Base-by-base conservation (phyloP, 1,284 basidiomycete species). In the Inonotus obliquus region DNA sequence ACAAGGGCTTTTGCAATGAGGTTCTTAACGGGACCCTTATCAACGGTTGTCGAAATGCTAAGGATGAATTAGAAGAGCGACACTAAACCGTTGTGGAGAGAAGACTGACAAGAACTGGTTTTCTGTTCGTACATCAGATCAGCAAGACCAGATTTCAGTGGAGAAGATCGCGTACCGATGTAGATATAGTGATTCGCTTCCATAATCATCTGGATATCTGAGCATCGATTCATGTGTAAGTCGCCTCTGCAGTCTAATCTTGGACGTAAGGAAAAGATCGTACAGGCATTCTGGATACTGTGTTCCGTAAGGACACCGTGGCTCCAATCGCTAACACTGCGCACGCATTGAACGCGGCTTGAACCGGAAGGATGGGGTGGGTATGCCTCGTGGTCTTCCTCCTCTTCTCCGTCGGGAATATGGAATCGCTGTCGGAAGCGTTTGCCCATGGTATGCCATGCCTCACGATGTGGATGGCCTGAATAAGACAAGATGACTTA, bases 321-420 rank as follows among this genome's bases (percentile, higher is more conserved):
- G 70, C 89, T 92, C 94, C 94, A 97, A 74, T 97, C 94, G 2
- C 81, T 86, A 17, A 94, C 89, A 65, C 91, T 93, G 57, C 94
- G 82, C 35, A 92, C 79, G 19, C 83, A 91, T 74, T 95, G 92
- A 17, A 94, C 87, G 27, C 77, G 77, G 67, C 86, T 87, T 9
- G 76, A 78, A 1, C 80, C 79, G 17, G 81, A 75, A 10, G 76
- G 75, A 0, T 78, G 73, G 4, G 71, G 72, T 2, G 72, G 66
- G 63, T 83, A 82, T 35, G 62, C 38, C 19, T 66, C 59, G 23
- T 68, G 65, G 49, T 75, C 76, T 25, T 76, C 76, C 14, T 69
- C 69, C 5, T 69, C 68, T 10, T 76, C 74, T 14, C 69, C 73
- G 1, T 68, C 69, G 4, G 72, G 66, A 2, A 71, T 71, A 61